Conservation (phyloP, 2,329 filamentous ascomycete genomes). For the Pyrenophora teres region DNA sequence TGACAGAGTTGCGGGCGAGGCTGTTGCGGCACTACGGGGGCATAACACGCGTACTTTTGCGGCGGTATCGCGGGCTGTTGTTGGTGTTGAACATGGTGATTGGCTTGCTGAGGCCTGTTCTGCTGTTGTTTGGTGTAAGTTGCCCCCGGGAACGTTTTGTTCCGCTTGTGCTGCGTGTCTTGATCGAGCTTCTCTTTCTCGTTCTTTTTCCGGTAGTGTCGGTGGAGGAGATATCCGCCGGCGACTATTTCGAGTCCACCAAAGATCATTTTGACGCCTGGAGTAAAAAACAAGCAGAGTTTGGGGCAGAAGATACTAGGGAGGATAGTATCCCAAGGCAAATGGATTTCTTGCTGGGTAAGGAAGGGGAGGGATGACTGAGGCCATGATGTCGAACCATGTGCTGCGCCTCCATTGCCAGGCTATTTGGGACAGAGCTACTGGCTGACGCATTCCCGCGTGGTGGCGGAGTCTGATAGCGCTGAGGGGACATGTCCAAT, state of each 20-base stretch:
- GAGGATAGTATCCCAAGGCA: not conserved
- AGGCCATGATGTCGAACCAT: slow-evolving; percentile 23
- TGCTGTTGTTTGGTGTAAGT: slow-evolving; percentile 21
- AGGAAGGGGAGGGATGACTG: slow-evolving; percentile 15
- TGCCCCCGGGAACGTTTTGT: slow-evolving; percentile 37
- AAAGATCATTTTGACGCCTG: slow-evolving; percentile 35
- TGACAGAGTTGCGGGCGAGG: slow-evolving; percentile 4
- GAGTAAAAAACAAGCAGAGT: not conserved
- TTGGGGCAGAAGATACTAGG: not conserved
- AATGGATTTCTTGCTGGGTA: not conserved
- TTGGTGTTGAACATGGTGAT: slow-evolving; percentile 20
- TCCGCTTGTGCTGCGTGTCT: slow-evolving; percentile 31
- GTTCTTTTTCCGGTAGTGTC: slow-evolving; percentile 43
- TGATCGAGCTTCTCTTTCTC: slow-evolving; percentile 35
- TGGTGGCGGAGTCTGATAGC: slow-evolving; percentile 31
- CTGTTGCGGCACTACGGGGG: slow-evolving; percentile 12
- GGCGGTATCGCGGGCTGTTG: slow-evolving; percentile 19
- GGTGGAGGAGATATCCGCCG: slow-evolving; percentile 43
- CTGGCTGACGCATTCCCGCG: slow-evolving; percentile 25
- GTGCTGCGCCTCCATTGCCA: slow-evolving; percentile 32
- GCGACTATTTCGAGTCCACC: slow-evolving; percentile 47
- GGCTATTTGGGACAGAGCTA: slow-evolving; percentile 20
- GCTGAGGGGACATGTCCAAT: slow-evolving; percentile 15
- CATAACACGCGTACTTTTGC: slow-evolving; percentile 37
- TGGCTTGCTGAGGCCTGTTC: slow-evolving; percentile 16